Evolutionary conservation across 2,329 filamentous ascomycete genomes (phyloP).

Genomic region (Chalaropsis ovoidea): DNA sequence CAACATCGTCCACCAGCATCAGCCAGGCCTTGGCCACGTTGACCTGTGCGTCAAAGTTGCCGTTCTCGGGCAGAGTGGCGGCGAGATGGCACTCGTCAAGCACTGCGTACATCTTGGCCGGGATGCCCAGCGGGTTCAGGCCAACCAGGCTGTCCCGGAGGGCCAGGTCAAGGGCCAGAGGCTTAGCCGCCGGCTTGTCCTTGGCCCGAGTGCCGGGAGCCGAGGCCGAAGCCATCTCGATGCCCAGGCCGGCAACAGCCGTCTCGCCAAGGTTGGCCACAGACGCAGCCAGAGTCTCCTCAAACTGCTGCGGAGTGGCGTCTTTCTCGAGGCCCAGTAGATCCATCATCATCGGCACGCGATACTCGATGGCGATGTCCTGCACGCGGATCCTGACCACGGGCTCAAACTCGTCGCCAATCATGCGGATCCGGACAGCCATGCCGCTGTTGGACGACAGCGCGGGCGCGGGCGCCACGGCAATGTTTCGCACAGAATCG

Average conservation of each 20-base stretch:
- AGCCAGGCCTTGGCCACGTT: constrained; percentile 72
- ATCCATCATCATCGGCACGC: constrained; percentile 71
- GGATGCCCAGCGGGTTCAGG: constrained; percentile 65
- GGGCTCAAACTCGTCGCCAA: constrained; percentile 90
- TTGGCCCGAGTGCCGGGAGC: constrained; percentile 24
- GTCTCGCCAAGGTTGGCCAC: constrained; percentile 65
- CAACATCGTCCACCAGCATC: constrained; percentile 67
- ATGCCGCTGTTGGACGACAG: constrained; percentile 31
- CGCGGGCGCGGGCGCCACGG: constrained; percentile 27
- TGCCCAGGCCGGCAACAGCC: constrained; percentile 38
- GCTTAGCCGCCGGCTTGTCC: constrained; percentile 37
- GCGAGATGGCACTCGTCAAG: constrained; percentile 66
- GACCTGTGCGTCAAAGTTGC: constrained; percentile 52
- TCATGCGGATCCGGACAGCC: constrained; percentile 77
- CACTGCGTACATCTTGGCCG: constrained; percentile 68
- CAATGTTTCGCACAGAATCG: constrained; percentile 37
- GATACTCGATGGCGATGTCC: constrained; percentile 79
- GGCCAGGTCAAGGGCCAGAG: constrained; percentile 60
- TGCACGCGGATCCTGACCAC: constrained; percentile 78
- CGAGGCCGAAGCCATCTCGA: constrained; percentile 16
- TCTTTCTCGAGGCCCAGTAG: constrained; percentile 60
- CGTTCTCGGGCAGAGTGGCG: constrained; percentile 55
- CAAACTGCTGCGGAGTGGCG: constrained; percentile 60
- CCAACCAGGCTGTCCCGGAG: constrained; percentile 74
- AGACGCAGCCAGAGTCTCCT: constrained; percentile 65